A percentile compares a stretch with the other conserved stretches of the same genome.
phyloP scores from a whole-genome alignment of 176 grass and related monocot genomes.

The Avena insularis region DNA sequence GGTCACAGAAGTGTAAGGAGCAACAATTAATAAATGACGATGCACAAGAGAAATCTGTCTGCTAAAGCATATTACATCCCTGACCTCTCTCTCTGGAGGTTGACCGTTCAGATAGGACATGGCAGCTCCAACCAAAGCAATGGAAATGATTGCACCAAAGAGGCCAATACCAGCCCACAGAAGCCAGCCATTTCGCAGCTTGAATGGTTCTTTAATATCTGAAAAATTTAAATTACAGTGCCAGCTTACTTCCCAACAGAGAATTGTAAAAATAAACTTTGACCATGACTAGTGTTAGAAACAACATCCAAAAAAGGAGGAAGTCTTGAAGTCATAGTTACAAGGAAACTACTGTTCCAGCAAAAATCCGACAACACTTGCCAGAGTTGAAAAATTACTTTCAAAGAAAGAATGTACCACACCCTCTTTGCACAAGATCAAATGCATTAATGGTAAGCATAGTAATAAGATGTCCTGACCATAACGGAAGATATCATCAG shows the following conservation, averaged over 20 bases:
- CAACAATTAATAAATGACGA: neutral
- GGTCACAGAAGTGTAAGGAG: conserved; percentile 13
- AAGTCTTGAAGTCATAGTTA: neutral
- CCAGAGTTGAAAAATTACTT: neutral
- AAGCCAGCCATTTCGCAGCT: conserved; percentile 86
- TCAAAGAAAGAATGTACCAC: neutral
- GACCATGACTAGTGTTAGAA: conserved; percentile 18
- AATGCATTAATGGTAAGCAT: conserved; percentile 19
- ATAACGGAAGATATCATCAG: conserved; percentile 88
- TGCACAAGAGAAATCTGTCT: conserved; percentile 16
- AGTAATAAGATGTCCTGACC: conserved; percentile 53
- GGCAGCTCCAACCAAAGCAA: conserved; percentile 72
- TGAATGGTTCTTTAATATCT: conserved; percentile 93
- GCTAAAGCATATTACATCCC: conserved; percentile 24
- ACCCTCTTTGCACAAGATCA: conserved; percentile 28
- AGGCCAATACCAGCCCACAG: conserved; percentile 86
- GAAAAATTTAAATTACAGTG: conserved; percentile 26
- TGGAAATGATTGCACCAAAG: conserved; percentile 68
- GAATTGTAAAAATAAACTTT: neutral
- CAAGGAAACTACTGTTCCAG: conserved; percentile 4
- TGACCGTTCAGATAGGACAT: conserved; percentile 78
- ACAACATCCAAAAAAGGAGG: conserved; percentile 17
- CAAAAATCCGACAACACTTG: neutral
- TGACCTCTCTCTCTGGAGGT: conserved; percentile 86
- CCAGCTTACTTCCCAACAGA: conserved; percentile 24